Base-by-base conservation (phyloP, 768 basidiomycete species). In the Lactifluus piperatus region DNA sequence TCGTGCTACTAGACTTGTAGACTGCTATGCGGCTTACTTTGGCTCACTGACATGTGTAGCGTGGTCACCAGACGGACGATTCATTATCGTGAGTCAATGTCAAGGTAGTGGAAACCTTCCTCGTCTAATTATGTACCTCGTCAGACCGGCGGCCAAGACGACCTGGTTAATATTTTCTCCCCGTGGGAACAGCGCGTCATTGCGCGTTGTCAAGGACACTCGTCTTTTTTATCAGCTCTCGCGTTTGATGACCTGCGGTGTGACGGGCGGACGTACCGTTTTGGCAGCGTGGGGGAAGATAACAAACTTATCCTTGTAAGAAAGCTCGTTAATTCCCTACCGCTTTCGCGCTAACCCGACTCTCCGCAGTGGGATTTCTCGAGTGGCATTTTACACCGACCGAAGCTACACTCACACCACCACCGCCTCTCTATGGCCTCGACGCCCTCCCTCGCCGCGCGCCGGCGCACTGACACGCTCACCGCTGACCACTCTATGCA, bases 121-220 rank as follows among this genome's bases (percentile, higher is more conserved):
- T 24, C n/a, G 54, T 46, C 60, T 34, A 48, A 32, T 49, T 44
- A 43, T 49, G 36, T 26, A 14, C 22, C 4, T 51, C 26, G 24
- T 58, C 65, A 94, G 90, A 91, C 92, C 1, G 97, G 94, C 13
- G 97, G 97, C 0, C 94, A 99, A 76, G 97, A 99, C 68, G 97
- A 99, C 68, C 79, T 98, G 10, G 74, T 97, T 55, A 95, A 94
- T 4, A 89, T 99, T 60, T 91, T 92, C 70, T 94, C 94, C 0
- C 93, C 94, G 0, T 88, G 86, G 81, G 97, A 98, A 70, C 88
- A 92, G 69, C 83, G 94, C 3, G 84, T 98, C 6, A 83, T 99
- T 10, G 97, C 97, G 5, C 81, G 94, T 56, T 98, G 97, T 73
- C 94, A 97, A 71, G 97, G 97, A 0, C 97, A 99, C 68, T 90